Evolutionary conservation across 208 protist species (phyloP).

Genomic region (Chromosphaera perkinsii): DNA sequence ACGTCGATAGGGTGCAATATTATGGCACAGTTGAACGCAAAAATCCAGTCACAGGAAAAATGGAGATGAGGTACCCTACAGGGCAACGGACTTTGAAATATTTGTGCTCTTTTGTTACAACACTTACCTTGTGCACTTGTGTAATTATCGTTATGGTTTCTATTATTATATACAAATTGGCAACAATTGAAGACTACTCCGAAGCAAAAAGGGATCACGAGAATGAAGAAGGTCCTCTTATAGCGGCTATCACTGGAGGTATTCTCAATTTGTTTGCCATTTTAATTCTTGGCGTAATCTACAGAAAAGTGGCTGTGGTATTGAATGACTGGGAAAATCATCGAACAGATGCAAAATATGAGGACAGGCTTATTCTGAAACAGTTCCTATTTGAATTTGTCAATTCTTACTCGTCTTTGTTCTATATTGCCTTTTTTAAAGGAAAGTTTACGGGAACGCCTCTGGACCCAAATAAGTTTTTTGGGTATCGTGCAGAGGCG

Average conservation of each 20-base stretch:
- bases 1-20: too few species aligned
- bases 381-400: constrained; percentile 49
- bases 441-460: constrained; percentile 16
- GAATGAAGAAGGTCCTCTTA: background rate
- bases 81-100: too few species aligned
- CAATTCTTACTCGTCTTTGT: constrained; percentile 42
- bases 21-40: too few species aligned
- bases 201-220: too few species aligned
- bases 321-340: constrained; percentile 57
- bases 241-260: constrained; percentile 15
- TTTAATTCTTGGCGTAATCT: constrained; percentile 46
- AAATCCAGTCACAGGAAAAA: too few species aligned
- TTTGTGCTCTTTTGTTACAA: too few species aligned
- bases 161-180: too few species aligned
- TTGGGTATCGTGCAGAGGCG: constrained; percentile 13
- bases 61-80: too few species aligned
- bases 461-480: background rate
- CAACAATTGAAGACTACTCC: too few species aligned
- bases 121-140: too few species aligned
- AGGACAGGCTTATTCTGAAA: constrained; percentile 42
- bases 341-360: constrained; percentile 38
- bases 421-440: constrained; percentile 56
- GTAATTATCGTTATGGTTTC: too few species aligned
- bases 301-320: constrained; percentile 50
- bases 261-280: constrained; percentile 19